Percentiles rank a stretch among this genome's conserved stretches.
These are phyloP conservation scores for Entelexis sorbosivorans DNA, from an alignment of 1,139 yeast genomes.

Conservation along the genomic window DNA sequence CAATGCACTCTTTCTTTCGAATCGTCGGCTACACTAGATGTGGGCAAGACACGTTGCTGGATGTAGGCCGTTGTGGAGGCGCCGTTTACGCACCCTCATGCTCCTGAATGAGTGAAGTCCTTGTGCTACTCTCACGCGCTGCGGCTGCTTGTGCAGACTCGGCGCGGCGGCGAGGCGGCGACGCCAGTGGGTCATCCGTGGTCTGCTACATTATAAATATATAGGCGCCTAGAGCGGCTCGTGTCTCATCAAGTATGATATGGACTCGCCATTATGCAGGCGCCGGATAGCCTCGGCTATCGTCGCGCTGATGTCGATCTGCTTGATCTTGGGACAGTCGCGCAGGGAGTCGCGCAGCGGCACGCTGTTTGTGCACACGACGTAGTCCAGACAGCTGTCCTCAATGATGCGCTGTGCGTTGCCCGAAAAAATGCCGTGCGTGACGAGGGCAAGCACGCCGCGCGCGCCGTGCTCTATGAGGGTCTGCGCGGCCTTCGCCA, in stretches of 20 bases:
- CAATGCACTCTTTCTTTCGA: too few species aligned
- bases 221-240: conserved; percentile 26
- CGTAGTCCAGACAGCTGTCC: conserved; percentile 61
- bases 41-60: too few species aligned
- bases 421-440: conserved; percentile 89
- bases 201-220: not conserved
- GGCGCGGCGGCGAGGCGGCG: too few species aligned
- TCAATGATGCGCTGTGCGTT: conserved; percentile 78
- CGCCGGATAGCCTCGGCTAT: conserved; percentile 94
- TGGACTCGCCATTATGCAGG: conserved; percentile 89
- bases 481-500: conserved; percentile 91
- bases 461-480: conserved; percentile 70
- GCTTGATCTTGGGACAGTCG: conserved; percentile 63
- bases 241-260: conserved; percentile 74
- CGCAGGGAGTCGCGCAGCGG: conserved; percentile 72
- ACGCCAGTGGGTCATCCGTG: too few species aligned
- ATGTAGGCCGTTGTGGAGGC: too few species aligned
- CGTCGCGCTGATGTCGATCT: conserved; percentile 77
- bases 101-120: too few species aligned
- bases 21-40: too few species aligned
- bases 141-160: too few species aligned
- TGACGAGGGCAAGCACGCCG: conserved; percentile 84
- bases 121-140: too few species aligned
- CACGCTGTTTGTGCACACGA: conserved; percentile 89
- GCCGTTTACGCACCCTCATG: too few species aligned